Evolutionary conservation across 495 filamentous ascomycete species (phyloP).

Genomic region (Podospora tetraspora): DNA sequence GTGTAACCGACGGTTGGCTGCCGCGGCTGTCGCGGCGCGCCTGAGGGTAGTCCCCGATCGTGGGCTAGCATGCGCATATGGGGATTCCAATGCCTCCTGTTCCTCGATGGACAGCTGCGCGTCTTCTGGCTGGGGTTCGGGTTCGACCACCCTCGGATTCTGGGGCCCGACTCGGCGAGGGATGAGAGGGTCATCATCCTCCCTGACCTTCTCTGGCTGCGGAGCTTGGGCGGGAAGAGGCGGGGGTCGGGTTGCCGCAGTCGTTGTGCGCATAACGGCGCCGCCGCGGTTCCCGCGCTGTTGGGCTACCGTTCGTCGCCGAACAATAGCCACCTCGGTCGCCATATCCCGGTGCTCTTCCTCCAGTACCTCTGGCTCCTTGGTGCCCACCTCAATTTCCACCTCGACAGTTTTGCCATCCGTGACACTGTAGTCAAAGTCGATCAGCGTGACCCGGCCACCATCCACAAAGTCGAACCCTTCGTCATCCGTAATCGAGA

Average conservation of each 20-base stretch:
- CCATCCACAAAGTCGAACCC: constrained; percentile 74
- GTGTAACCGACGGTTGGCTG: constrained; percentile 59
- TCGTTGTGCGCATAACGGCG: constrained; percentile 35
- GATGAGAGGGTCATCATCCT: constrained; percentile 39
- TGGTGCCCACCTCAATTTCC: constrained; percentile 70
- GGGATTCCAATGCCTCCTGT: constrained; percentile 56
- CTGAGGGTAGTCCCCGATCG: constrained; percentile 70
- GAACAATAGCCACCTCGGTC: constrained; percentile 74
- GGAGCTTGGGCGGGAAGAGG: constrained; percentile 23
- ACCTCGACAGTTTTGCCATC: constrained; percentile 54
- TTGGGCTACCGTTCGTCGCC: constrained; percentile 65
- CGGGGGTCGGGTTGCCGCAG: constrained; percentile 19
- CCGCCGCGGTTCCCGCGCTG: constrained; percentile 37
- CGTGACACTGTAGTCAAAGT: constrained; percentile 59
- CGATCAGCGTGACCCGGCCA: constrained; percentile 69
- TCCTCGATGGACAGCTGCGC: constrained; percentile 43
- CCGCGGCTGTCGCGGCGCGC: constrained; percentile 73
- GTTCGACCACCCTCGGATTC: constrained; percentile 14
- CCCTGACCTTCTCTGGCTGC: constrained; percentile 20
- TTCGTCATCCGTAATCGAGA: constrained; percentile 60
- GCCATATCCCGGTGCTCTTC: constrained; percentile 75
- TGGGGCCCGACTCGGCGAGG: constrained; percentile 35
- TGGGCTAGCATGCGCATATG: constrained; percentile 74
- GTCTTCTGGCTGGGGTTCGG: constrained; percentile 22
- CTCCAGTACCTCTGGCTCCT: constrained; percentile 60